Evolutionary conservation across 352 stramenopile species (phyloP), one percentile per base, ranked within the genome.

Genomic region (Pythium dissotocum): DNA sequence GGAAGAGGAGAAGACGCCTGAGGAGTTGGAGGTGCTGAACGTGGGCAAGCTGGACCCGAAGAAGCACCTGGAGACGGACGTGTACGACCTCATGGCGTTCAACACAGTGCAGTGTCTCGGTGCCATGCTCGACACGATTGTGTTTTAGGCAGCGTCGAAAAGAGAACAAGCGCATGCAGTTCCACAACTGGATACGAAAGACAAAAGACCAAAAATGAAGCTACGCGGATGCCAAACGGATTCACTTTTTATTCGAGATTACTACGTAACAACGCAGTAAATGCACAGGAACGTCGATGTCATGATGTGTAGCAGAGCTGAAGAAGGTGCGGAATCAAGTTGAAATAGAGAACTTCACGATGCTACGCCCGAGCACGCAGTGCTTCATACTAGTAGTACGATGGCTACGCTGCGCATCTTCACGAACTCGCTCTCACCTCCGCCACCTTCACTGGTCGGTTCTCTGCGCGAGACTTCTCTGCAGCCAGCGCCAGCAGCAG

Each of bases 71-170:
- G 94, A 99, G 73, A 89, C 82, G 48, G 95, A 97, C 69, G 97
- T 99, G 44, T 89, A 97, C 52, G 95, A 99, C 72, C 87, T 99
- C 63, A 99, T 99, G 97, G 96, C 91, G 48, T 85, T 95, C 65
- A 99, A 99, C 84, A 99, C 99, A 69, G 94, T 99, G 58, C 98
- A 99, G 85, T 99, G 94, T 75, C 85, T 99, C 51, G 97, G 97
- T 21, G 97, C 95, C 9, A 99, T 99, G 97, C 86, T 99, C 38
- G 93, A 99, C 88, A 99, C 97, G 14, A 98, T 99, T 38, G 95
- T 99, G 55, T 99, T 99, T 78, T 99, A 96, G 44, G 38, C 16
- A 63, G 40, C 28, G 26, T 14, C 33, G 33, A 26, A 51, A 21
- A n/a, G n/a, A n/a, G 9, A 52, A 42, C 12, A 56, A 54, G 46